Evolutionary conservation across 192 early-diverging fungal species (phyloP).

Genomic region (Backusella parvicylindrica): DNA sequence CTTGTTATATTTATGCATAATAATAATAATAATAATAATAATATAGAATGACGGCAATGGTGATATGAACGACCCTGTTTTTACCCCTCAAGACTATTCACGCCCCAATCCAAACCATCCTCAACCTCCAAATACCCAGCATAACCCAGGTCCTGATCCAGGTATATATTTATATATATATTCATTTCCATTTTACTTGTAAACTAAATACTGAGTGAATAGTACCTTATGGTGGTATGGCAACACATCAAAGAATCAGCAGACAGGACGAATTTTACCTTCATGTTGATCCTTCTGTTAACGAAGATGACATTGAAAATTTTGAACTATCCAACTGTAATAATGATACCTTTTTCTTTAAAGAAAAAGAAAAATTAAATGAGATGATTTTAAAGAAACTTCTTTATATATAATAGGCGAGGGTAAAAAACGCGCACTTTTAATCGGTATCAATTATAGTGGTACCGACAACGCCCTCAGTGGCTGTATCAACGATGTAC

Average conservation of each 20-base stretch:
- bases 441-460: conserved; percentile 94
- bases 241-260: background rate
- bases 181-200: too few relatives aligned
- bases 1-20: background rate
- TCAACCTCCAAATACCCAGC: conserved; percentile 21
- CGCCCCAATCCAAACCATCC: conserved; percentile 13
- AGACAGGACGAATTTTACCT: conserved; percentile 1
- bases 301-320: conserved; percentile 22
- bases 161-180: background rate
- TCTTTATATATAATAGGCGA: conserved; percentile 16
- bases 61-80: background rate
- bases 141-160: conserved; percentile 16
- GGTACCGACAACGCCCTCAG: conserved; percentile 55
- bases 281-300: conserved; percentile 15
- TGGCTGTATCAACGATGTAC: conserved; percentile 81
- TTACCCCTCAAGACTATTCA: background rate
- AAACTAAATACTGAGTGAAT: background rate
- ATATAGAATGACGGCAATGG: too few relatives aligned
- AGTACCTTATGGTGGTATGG: conserved; percentile 4
- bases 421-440: conserved; percentile 75
- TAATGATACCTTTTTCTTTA: background rate
- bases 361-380: background rate
- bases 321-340: conserved; percentile 49
- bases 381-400: background rate
- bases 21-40: too few relatives aligned